Conservation (phyloP, 2,329 filamentous ascomycete genomes). For the Xylaria sp. region DNA sequence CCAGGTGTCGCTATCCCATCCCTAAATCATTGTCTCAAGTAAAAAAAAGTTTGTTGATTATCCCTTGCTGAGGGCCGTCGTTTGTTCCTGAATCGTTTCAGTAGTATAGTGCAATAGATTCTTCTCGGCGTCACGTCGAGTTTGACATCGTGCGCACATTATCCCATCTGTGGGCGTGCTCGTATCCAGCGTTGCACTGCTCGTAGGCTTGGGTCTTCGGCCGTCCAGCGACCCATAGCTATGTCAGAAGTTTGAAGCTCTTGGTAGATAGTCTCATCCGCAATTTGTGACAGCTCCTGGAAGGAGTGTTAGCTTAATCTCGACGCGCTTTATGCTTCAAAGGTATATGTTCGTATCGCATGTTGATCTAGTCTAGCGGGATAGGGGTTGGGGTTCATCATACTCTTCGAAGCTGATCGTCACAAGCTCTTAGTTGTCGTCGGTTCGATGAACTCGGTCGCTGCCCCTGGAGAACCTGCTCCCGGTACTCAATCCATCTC, state of each 20-base stretch:
- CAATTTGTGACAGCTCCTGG: conserved; percentile 67
- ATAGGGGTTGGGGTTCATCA: conserved; percentile 42
- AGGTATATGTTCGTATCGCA: conserved; percentile 13
- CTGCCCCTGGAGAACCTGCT: conserved; percentile 62
- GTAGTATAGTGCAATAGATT: conserved; percentile 10
- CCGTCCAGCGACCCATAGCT: conserved; percentile 68
- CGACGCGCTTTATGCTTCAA: background rate
- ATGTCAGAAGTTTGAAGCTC: conserved; percentile 65
- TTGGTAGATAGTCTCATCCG: conserved; percentile 67
- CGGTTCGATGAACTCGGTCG: conserved; percentile 60
- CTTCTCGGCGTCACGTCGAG: conserved; percentile 8
- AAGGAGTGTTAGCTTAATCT: conserved; percentile 1
- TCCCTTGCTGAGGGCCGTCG: conserved; percentile 15
- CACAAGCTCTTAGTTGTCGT: conserved; percentile 62
- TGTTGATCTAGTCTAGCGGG: conserved; percentile 13
- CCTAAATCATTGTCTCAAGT: conserved; percentile 17
- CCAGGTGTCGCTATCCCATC: conserved; percentile 3
- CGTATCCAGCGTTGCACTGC: conserved; percentile 69
- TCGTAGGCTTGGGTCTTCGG: conserved; percentile 68
- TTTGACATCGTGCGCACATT: conserved; percentile 28
- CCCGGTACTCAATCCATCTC: conserved; percentile 66
- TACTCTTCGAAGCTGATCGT: conserved; percentile 67
- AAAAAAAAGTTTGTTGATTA: conserved; percentile 16
- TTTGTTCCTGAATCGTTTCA: conserved; percentile 22
- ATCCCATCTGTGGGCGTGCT: conserved; percentile 51